Base-by-base conservation (phyloP, 2,329 filamentous ascomycete species). In the Niveomyces coronatus region DNA sequence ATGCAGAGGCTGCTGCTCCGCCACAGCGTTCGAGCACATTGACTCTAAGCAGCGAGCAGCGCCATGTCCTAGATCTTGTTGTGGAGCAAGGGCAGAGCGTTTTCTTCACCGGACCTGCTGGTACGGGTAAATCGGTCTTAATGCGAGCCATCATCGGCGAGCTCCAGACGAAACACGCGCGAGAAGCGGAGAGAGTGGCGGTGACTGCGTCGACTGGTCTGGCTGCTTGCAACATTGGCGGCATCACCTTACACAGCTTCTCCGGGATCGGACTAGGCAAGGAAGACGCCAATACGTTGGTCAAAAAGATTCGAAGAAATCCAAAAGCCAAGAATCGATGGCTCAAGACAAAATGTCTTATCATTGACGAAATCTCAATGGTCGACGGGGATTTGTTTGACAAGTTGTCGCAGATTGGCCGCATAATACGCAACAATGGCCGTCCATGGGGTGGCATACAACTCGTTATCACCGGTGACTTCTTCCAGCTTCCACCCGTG, bases 341-440 rank as follows among this genome's bases (percentile, higher is more conserved):
- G 93, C 63, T 93, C 47, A 76, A 79, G 40, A 94, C 87, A 1
- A 94, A 88, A 53, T 77, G 86, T 10, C 71, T 98, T 17, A 72
- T 98, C 48, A 76, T 98, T 50, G 91, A 98, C 59, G 91, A 98
- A 56, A 80, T 98, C 4, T 96, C 91, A 10, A 98, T 98, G 93
- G 88, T 98, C 4, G 91, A 98, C 51, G 91, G 86, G 1, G 88
- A 95, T 23, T 69, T 98, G 0, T 98, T 96, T 48, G 91, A 98
- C 64, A 98, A 98, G 58, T 71, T 98, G 14, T 87, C 93, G 44
- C 76, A 83, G 44, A 83, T 98, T 47, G 89, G 88, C 11, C 76
- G 89, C 40, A 76, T 70, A 4, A 78, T 98, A 44, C 78, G 88
- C 38, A 94, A 93, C 54, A 95, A 94, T 49, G 88, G 85, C 9